Evolutionary conservation across 2,329 filamentous ascomycete species (phyloP), one percentile per base, ranked within the genome.

Genomic region (Fusarium odoratissimum): DNA sequence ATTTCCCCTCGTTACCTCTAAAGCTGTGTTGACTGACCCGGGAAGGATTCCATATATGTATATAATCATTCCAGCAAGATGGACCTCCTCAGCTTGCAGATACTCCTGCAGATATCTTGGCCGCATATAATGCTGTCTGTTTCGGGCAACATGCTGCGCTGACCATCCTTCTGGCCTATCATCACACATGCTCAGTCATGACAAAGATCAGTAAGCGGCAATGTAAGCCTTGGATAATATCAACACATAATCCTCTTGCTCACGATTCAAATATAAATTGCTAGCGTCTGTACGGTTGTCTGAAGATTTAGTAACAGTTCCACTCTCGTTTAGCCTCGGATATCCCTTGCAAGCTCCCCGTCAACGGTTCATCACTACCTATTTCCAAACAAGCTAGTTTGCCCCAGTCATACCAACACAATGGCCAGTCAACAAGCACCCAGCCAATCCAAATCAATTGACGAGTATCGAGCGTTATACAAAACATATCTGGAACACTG

Each of bases 401-500:
- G 8, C 31, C 12, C 28, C 14, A 3, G 37, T 7, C 10, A 19
- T 17, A n/a, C 21, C 11, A 51, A 5, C 44, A 31, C 28, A 35
- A 67, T 67, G 64, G 4, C 45, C n/a, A 49, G 48, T 12, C 21
- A 56, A 28, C 17, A 40, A 5, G 0, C 44, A 1, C 12, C 44
- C 4, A 37, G 2, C 40, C 46, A 46, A 49, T 45, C 45, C 8
- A 49, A 48, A 7, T 35, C 21, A 12, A 19, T 2, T 5, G 45
- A 60, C 9, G 21, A 42, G 16, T 46, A 67, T 10, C 30, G 55
- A 17, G 19, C 40, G 10, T 35, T 67, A 4, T 67, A 52, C 23
- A n/a, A 52, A 21, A 40, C 11, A 37, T 67, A 67, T 11, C 64
- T 67, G 11, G 23, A 67, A 17, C 28, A 40, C 30, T 67, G 64